These are phyloP conservation scores for Podaxis rugospora DNA, from an alignment of 768 basidiomycete genomes.

Conservation along the genomic window DNA sequence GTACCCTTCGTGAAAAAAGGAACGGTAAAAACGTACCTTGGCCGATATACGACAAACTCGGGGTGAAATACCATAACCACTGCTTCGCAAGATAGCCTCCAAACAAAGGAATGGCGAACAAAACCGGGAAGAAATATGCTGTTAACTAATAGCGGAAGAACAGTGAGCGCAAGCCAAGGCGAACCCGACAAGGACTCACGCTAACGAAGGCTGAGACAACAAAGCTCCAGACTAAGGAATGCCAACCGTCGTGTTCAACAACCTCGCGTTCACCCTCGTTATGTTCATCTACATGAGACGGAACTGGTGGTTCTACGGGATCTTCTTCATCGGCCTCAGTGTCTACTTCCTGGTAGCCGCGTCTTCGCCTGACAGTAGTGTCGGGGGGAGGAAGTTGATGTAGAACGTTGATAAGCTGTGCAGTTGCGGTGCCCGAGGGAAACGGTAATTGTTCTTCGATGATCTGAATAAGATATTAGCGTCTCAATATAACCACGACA, in stretches of 20 bases:
- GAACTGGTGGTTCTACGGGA: conserved; percentile 7
- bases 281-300: conserved; percentile 19
- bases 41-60: conserved; percentile 87
- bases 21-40: conserved; percentile 53
- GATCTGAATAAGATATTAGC: conserved; percentile 45
- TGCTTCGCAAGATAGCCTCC: conserved; percentile 76
- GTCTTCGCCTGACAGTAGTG: conserved; percentile 47
- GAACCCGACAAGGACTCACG: conserved; percentile 35
- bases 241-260: conserved; percentile 71
- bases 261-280: conserved; percentile 37
- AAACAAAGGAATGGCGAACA: conserved; percentile 85
- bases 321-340: conserved; percentile 25
- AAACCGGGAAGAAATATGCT: conserved; percentile 85
- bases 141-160: conserved; percentile 49
- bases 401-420: conserved; percentile 88
- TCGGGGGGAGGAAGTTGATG: conserved; percentile 72
- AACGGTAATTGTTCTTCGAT: conserved; percentile 93
- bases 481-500: not conserved
- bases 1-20: not conserved
- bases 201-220: conserved; percentile 69
- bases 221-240: conserved; percentile 75
- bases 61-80: conserved; percentile 94
- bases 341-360: conserved; percentile 48
- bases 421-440: conserved; percentile 94
- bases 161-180: not conserved